Base-by-base conservation (phyloP, 2,329 filamentous ascomycete species). In the Tolypocladium pustulatum region DNA sequence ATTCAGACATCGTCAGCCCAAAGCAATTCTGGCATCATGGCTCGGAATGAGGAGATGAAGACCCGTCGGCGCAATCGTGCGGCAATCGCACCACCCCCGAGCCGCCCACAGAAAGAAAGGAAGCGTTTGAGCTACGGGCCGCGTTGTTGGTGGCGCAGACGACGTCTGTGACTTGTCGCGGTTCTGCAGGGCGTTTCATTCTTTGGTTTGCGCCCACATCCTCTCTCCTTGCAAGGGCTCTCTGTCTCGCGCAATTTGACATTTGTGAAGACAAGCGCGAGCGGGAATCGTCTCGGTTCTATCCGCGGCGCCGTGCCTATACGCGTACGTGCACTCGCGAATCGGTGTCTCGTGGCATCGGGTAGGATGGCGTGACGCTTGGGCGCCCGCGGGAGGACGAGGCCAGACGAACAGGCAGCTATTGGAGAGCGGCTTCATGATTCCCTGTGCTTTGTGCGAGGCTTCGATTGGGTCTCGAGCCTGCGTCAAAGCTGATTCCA, bases 111-210 rank as follows among this genome's bases (percentile, higher is more conserved):
- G 40, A 56, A 49, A 32, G 37, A 37, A 54, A 43, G 56, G 46
- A 46, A 37, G 38, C 34, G 30, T 53, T 53, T 37, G 46, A 34
- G 22, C 22, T 7, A 6, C 12, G 36, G 36, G 40, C 55, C 22
- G 43, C 46, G 57, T 59, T 59, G 60, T 58, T 59, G 62, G 58
- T 56, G 59, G 61, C 61, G 61, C 61, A 65, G 59, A 61, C 62
- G 65, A 65, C 61, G 61, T 65, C 49, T 68, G 49, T 34, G 66
- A 68, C 66, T 65, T 66, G 66, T 68, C 66, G 65, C 58, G 62
- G 61, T 61, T 62, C 63, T 64, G 63, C 57, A 64, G 62, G 15
- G 4, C 25, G 55, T 68, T 66, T 68, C 65, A 68, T 65, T 63
- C 65, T 60, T 60, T 60, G 43, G 43, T 27, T 49, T 52, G 49